Conservation (phyloP, 148 eudicot species). For the Bassia scoparia region DNA sequence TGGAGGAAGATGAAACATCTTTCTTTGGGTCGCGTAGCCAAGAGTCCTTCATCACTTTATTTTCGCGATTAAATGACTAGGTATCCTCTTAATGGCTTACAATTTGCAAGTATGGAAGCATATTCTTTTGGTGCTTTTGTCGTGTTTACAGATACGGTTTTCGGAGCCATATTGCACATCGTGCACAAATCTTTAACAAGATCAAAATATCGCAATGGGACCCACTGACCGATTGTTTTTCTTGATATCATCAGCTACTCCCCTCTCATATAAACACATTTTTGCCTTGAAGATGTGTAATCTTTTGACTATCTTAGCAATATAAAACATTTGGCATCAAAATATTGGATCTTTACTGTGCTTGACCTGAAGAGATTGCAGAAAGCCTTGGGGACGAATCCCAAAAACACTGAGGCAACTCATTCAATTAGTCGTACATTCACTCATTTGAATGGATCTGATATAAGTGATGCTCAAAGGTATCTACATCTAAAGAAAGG, state of each 20-base stretch:
- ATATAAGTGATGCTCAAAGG: too few species aligned
- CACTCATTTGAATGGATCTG: too few species aligned
- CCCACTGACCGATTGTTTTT: conserved; percentile 83
- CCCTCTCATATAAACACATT: too few species aligned
- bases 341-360: too few species aligned
- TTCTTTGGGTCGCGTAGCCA: conserved; percentile 80
- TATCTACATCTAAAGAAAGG: too few species aligned
- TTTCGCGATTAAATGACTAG: conserved; percentile 91
- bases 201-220: conserved; percentile 70
- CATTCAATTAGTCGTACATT: too few species aligned
- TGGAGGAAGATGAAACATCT: conserved; percentile 85
- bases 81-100: conserved; percentile 90
- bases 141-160: conserved; percentile 90
- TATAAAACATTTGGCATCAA: too few species aligned
- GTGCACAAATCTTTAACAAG: conserved; percentile 62
- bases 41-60: conserved; percentile 61
- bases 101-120: conserved; percentile 78
- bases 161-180: conserved; percentile 78
- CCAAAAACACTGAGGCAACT: too few species aligned
- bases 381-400: too few species aligned
- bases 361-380: too few species aligned
- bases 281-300: too few species aligned
- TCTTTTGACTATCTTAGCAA: too few species aligned
- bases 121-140: conserved; percentile 85
- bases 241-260: conserved; percentile 84